Percentiles rank a stretch among this genome's conserved stretches.
phyloP scores from a whole-genome alignment of 306 rosid genomes.

The Glycine soja region DNA sequence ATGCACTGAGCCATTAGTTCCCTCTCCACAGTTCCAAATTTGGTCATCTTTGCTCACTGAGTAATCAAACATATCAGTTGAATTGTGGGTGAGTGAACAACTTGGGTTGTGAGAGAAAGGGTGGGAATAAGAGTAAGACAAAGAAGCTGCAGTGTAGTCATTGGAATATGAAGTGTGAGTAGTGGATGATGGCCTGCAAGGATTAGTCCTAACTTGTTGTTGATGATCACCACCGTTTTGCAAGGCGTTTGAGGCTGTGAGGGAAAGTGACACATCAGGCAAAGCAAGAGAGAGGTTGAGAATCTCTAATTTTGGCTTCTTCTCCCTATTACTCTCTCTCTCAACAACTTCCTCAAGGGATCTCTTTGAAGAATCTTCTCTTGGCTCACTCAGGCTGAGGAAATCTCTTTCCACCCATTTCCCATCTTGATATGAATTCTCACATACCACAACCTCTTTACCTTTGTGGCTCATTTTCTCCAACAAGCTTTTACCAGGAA shows the following conservation, averaged over 20 bases:
- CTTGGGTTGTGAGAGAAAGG: constrained; percentile 89
- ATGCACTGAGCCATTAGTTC: constrained; percentile 98
- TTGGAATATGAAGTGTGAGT: constrained; percentile 69
- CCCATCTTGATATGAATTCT: constrained; percentile 63
- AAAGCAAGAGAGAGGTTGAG: constrained; percentile 88
- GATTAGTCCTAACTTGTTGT: constrained; percentile 54
- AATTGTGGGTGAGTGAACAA: constrained; percentile 88
- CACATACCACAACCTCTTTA: constrained; percentile 63
- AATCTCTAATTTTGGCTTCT: constrained; percentile 84
- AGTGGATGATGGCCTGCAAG: constrained; percentile 61
- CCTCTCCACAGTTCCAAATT: constrained; percentile 97
- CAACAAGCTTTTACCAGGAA: constrained; percentile 57
- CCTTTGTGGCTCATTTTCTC: constrained; percentile 64
- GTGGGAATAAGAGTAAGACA: constrained; percentile 87
- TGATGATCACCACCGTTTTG: constrained; percentile 57
- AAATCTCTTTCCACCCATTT: constrained; percentile 97
- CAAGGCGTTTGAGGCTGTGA: constrained; percentile 82
- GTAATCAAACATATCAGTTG: constrained; percentile 83
- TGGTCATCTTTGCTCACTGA: constrained; percentile 84
- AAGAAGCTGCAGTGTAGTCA: constrained; percentile 82
- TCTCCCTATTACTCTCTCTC: constrained; percentile 64
- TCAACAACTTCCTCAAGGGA: constrained; percentile 74
- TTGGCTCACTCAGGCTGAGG: constrained; percentile 71
- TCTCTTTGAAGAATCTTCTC: constrained; percentile 75
- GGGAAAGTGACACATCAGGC: constrained; percentile 90